phyloP scores from a whole-genome alignment of 805 yeast species.

The Starmerella asiatica region DNA sequence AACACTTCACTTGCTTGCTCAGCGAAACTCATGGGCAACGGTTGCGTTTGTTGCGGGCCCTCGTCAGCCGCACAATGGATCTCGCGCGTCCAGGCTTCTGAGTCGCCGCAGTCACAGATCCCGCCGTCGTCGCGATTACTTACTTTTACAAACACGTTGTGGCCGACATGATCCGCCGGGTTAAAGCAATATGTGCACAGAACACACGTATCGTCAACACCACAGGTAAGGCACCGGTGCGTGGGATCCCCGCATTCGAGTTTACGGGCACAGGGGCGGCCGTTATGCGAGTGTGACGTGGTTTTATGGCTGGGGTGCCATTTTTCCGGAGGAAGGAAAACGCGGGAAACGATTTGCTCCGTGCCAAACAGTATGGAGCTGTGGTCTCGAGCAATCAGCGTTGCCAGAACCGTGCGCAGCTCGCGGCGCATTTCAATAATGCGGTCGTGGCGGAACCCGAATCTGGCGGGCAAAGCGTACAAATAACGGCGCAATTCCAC shows the following conservation, averaged over 20 bases:
- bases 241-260: slow-evolving; percentile 71
- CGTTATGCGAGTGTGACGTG: slow-evolving; percentile 35
- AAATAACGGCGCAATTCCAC: not conserved
- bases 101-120: slow-evolving; percentile 81
- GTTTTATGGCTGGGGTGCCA: slow-evolving; percentile 18
- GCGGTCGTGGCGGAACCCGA: slow-evolving; percentile 20
- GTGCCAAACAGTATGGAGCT: slow-evolving; percentile 11
- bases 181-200: slow-evolving; percentile 66
- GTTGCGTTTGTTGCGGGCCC: slow-evolving; percentile 20
- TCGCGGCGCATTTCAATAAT: slow-evolving; percentile 21
- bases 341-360: slow-evolving; percentile 5
- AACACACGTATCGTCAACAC: slow-evolving; percentile 72
- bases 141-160: slow-evolving; percentile 51
- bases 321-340: slow-evolving; percentile 11
- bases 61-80: slow-evolving; percentile 37
- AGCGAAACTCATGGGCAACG: slow-evolving; percentile 38
- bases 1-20: slow-evolving; percentile 34
- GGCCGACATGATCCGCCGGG: slow-evolving; percentile 56
- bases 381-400: slow-evolving; percentile 30
- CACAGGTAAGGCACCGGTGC: slow-evolving; percentile 61
- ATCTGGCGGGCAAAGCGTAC: slow-evolving; percentile 22
- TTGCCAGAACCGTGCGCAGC: slow-evolving; percentile 33
- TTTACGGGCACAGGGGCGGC: slow-evolving; percentile 60
- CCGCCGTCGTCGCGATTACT: slow-evolving; percentile 55
- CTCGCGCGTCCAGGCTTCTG: slow-evolving; percentile 59